These are phyloP conservation scores for Calonectria crousiana DNA, from an alignment of 2,329 filamentous ascomycete species.

Conservation along the genomic window DNA sequence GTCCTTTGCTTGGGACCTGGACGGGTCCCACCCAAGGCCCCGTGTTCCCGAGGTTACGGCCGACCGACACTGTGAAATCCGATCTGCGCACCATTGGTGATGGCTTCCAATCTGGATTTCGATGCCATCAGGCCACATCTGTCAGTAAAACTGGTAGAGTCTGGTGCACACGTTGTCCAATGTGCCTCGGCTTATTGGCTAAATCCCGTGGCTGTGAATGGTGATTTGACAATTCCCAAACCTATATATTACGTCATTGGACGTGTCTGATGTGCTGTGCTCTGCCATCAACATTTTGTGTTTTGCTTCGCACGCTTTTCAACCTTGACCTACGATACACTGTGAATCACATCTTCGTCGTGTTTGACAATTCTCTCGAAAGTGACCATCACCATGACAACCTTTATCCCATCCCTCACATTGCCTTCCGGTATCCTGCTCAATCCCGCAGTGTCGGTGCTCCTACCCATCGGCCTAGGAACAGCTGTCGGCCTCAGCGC, in stretches of 20 bases:
- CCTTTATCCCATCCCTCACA: slow-evolving; percentile 82
- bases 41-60: background rate
- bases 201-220: background rate
- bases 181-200: slow-evolving; percentile 17
- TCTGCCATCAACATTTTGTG: background rate
- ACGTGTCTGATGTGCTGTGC: slow-evolving; percentile 5
- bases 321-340: background rate
- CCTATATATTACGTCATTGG: slow-evolving; percentile 43
- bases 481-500: slow-evolving; percentile 79
- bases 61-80: slow-evolving; percentile 10
- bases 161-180: background rate
- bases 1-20: background rate
- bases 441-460: slow-evolving; percentile 77
- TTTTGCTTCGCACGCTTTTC: background rate
- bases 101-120: slow-evolving; percentile 27
- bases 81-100: slow-evolving; percentile 23
- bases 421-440: slow-evolving; percentile 79
- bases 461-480: slow-evolving; percentile 81
- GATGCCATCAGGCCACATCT: slow-evolving; percentile 34
- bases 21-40: background rate
- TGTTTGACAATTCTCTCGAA: no score
- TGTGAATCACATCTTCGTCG: background rate
- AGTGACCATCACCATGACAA: slow-evolving; percentile 72
- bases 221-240: background rate
- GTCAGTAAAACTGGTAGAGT: background rate